phyloP scores from a whole-genome alignment of 2,329 filamentous ascomycete genomes.

The Hymenoscyphus fructigenus region DNA sequence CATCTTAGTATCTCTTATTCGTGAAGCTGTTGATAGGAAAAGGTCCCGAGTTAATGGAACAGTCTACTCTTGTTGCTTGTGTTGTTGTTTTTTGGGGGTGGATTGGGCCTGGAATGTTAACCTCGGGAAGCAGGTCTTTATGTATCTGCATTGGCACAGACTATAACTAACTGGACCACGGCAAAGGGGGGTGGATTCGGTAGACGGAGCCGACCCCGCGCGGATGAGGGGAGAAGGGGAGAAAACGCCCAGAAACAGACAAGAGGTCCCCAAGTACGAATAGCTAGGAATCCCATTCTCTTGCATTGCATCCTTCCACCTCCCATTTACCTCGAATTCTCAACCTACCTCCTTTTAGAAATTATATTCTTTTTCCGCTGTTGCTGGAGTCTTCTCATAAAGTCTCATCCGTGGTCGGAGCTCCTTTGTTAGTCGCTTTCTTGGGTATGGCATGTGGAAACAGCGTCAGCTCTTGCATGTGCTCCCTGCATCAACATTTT shows the following conservation, averaged over 20 bases:
- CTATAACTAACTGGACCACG: conserved; percentile 21
- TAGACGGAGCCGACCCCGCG: conserved; percentile 22
- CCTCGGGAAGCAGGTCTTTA: conserved; percentile 15
- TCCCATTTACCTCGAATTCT: neutral
- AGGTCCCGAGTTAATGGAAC: neutral
- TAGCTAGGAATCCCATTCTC: neutral
- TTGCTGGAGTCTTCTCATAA: neutral
- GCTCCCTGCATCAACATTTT: too few relatives aligned
- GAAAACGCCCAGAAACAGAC: conserved; percentile 7
- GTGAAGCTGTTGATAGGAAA: neutral
- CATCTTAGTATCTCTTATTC: conserved; percentile 47
- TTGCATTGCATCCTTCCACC: neutral
- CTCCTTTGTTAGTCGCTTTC: too few relatives aligned
- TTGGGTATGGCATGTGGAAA: too few relatives aligned
- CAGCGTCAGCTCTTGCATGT: too few relatives aligned
- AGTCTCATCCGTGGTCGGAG: neutral
- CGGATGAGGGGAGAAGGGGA: conserved; percentile 25
- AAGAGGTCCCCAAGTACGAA: neutral
- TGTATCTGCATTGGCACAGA: conserved; percentile 17
- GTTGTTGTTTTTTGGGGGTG: neutral
- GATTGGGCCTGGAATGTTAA: conserved; percentile 11
- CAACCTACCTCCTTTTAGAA: neutral
- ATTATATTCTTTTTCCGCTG: neutral
- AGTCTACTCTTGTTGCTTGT: conserved; percentile 4
- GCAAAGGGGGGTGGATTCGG: conserved; percentile 14